These are phyloP conservation scores for Rhododendron simsii DNA, from an alignment of 148 eudicot species.

Conservation along the genomic window DNA sequence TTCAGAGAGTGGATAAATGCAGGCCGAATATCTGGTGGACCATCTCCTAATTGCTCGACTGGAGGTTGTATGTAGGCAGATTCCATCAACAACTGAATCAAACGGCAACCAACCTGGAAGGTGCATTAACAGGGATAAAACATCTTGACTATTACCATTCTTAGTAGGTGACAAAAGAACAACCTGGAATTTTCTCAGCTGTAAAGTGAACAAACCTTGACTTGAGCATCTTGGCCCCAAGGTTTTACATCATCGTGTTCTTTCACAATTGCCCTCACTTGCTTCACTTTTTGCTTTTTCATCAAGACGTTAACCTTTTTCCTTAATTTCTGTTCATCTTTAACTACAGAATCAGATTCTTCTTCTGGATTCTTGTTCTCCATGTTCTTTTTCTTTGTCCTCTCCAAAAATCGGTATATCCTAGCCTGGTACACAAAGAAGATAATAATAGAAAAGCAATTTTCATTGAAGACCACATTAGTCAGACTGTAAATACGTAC, in stretches of 20 bases:
- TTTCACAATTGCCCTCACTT: conserved; percentile 52
- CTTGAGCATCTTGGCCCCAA: conserved; percentile 75
- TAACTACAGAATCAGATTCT: conserved; percentile 23
- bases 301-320: conserved; percentile 58
- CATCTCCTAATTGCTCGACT: conserved; percentile 49
- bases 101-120: conserved; percentile 78
- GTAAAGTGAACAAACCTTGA: conserved; percentile 53
- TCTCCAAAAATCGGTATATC: conserved; percentile 67
- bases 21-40: conserved; percentile 79
- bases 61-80: conserved; percentile 84
- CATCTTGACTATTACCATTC: neutral
- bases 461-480: neutral
- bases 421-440: conserved; percentile 44
- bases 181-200: neutral
- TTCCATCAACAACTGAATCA: conserved; percentile 73
- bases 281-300: conserved; percentile 71
- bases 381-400: conserved; percentile 58
- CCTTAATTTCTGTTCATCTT: conserved; percentile 46
- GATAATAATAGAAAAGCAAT: neutral
- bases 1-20: conserved; percentile 66
- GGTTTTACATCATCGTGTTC: conserved; percentile 46
- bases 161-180: neutral
- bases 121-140: conserved; percentile 6
- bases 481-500: neutral
- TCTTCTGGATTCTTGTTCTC: conserved; percentile 31